Base-by-base conservation (phyloP, 371 early-diverging fungal species). In the Rhizomucor miehei region DNA sequence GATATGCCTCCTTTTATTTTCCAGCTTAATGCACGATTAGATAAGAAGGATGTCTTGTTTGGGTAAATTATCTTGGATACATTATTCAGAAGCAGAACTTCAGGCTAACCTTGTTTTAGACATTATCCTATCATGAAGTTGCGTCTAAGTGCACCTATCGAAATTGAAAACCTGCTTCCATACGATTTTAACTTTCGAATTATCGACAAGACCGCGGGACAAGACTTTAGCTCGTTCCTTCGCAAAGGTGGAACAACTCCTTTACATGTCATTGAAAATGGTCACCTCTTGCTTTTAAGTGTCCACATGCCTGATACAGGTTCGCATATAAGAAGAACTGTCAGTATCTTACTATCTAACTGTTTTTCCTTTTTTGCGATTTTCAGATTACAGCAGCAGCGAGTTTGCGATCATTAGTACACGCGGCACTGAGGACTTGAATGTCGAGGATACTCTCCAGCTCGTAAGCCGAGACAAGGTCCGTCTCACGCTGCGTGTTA, bases 131-230 rank as follows among this genome's bases (percentile, higher is more conserved):
- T 73, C 48, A 87, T 96, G 88, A 78, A 85, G 5, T 85, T 95
- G 49, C 82, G 85, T 19, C 62, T 98, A 37, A 82, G 90, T 36
- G 88, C 97, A 12, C 98, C 99, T 11, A 78, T 97, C 29, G 92
- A 93, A 67, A 81, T 99, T 29, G 98, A 99, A 73, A 99, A 99
- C 61, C 69, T 96, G 38, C 70, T 99, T 40, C 99, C 99, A 0
- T 94, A 88, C 66, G 86, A 91, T 56, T 73, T 94, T 62, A 83
- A 85, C 36, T 93, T 90, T 62, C 66, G 70, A 38, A 77, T 95
- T 19, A 75, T 88, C 39, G 95, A 94, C 69, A 87, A 88, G 59
- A 81, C 81, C 1, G 65, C 75, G 3, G 73, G 79, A 5, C 78
- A 82, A 58, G 88, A 91, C 49, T 67, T 81, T 29, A 77, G 75